Base-by-base conservation (phyloP, 2,329 filamentous ascomycete genomes). In the Aspergillus aculeatinus region DNA sequence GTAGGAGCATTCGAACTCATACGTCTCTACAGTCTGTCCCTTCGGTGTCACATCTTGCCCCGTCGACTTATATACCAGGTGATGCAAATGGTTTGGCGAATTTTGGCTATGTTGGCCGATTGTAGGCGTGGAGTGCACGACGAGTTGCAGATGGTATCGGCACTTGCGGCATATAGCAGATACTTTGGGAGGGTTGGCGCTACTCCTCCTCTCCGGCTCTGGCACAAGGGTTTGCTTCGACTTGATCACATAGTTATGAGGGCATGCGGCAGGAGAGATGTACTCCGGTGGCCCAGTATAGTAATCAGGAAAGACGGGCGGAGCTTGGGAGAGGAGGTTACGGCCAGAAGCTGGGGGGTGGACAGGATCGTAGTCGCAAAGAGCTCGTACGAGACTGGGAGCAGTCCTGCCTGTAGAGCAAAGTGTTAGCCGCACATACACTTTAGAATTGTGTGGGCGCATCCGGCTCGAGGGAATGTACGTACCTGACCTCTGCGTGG, bases 91-190 rank as follows among this genome's bases (percentile, higher is more conserved):
- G 63, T 79, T 81, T 1, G 80, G 74, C 11, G 68, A 61, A 56
- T 77, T 80, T 3, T 83, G 81, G 65, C 82, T 85, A 5, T 80
- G 74, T 48, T 70, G 69, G 53, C 69, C 73, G 33, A 73, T 72
- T 51, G 70, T 72, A n/a, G 77, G 70, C 12, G 76, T 77, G 65
- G 83, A 85, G 60, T 83, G 80, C 35, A 88, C 79, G 11, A 76
- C 75, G 23, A 90, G 70, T 64, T 86, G 81, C 48, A 89, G 76
- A 73, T 90, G 87, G 68, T 81, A 80, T 55, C 85, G 83, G 70
- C 88, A 91, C 60, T 78, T 79, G 58, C 79, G 75, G 73, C 88
- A 91, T 64, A 86, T 81, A 3, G 86, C 81, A 16, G 87, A 83
- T 29, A 88, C 78, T 65, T 81, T 85, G 70, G 84, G 86, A 51